These are phyloP conservation scores for Aspergillus puulaauensis DNA, from an alignment of 2,329 filamentous ascomycete genomes.

Conservation along the genomic window DNA sequence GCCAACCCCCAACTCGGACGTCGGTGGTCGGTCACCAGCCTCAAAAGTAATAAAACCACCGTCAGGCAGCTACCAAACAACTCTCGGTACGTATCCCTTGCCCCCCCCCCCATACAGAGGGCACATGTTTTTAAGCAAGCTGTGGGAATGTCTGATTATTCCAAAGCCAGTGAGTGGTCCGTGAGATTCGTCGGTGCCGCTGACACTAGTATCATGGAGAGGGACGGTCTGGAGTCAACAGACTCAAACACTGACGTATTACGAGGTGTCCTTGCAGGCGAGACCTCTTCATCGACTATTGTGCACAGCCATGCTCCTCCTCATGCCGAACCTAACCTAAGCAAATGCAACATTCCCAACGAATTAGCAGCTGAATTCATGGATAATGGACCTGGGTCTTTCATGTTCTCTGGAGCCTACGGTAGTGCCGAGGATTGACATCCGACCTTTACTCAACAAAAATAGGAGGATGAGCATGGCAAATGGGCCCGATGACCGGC, in stretches of 20 bases:
- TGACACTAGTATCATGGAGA: conserved; percentile 14
- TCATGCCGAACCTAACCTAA: neutral
- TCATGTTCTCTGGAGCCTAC: conserved; percentile 3
- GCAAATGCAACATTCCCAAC: conserved; percentile 10
- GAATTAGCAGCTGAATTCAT: conserved; percentile 3
- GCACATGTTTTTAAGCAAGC: conserved; percentile 16
- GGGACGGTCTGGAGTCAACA: conserved; percentile 17
- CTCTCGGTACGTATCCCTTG: conserved; percentile 1
- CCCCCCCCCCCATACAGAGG: conserved; percentile 3
- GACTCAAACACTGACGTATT: conserved; percentile 18
- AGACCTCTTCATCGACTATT: conserved; percentile 12
- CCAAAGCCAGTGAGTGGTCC: conserved; percentile 17
- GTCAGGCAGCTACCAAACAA: conserved; percentile 14
- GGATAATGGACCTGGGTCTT: conserved; percentile 1
- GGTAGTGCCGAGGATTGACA: conserved; percentile 10
- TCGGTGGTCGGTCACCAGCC: conserved; percentile 21
- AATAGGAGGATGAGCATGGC: conserved; percentile 1
- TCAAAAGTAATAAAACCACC: conserved; percentile 13
- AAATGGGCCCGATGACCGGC: conserved; percentile 3
- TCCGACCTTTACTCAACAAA: conserved; percentile 6
- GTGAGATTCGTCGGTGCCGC: conserved; percentile 10
- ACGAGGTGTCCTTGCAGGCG: conserved; percentile 19
- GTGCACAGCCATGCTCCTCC: conserved; percentile 13
- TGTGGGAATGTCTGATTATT: conserved; percentile 17
- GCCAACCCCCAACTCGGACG: conserved; percentile 17